These are phyloP conservation scores for Podila verticillata DNA, from an alignment of 192 early-diverging fungal species.

Conservation along the genomic window DNA sequence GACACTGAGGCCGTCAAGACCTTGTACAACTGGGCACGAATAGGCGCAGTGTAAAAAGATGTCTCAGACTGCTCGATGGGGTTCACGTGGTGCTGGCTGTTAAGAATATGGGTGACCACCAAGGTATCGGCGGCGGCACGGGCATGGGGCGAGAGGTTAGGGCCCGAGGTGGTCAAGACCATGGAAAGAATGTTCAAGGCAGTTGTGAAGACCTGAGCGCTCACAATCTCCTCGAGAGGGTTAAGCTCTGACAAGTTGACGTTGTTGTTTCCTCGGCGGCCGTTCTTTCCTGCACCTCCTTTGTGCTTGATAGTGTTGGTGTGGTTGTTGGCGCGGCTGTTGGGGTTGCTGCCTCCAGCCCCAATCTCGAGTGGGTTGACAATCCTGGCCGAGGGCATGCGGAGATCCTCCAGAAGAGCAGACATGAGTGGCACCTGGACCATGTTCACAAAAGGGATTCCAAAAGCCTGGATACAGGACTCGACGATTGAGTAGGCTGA, in stretches of 20 bases:
- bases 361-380: conserved; percentile 43
- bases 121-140: conserved; percentile 44
- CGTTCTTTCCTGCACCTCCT: conserved; percentile 45
- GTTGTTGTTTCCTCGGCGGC: conserved; percentile 21
- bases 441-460: conserved; percentile 56
- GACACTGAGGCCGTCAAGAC: conserved; percentile 31
- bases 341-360: conserved; percentile 22
- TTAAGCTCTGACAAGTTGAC: conserved; percentile 7
- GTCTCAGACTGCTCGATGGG: conserved; percentile 40
- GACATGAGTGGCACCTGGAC: conserved; percentile 51
- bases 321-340: conserved; percentile 41
- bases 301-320: conserved; percentile 41
- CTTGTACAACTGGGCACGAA: conserved; percentile 40
- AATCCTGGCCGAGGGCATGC: conserved; percentile 32
- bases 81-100: conserved; percentile 47
- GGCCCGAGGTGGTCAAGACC: conserved; percentile 33
- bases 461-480: conserved; percentile 57
- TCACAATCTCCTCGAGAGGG: conserved; percentile 36
- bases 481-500: conserved; percentile 54
- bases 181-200: conserved; percentile 33
- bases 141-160: conserved; percentile 31
- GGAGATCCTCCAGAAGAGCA: conserved; percentile 53
- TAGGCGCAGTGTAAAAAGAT: conserved; percentile 24
- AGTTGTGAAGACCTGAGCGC: conserved; percentile 24
- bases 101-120: conserved; percentile 39